Percentiles rank a stretch among this genome's conserved stretches.
Conservation (phyloP, 2,329 filamentous ascomycete species). For the Massarina eburnea region DNA sequence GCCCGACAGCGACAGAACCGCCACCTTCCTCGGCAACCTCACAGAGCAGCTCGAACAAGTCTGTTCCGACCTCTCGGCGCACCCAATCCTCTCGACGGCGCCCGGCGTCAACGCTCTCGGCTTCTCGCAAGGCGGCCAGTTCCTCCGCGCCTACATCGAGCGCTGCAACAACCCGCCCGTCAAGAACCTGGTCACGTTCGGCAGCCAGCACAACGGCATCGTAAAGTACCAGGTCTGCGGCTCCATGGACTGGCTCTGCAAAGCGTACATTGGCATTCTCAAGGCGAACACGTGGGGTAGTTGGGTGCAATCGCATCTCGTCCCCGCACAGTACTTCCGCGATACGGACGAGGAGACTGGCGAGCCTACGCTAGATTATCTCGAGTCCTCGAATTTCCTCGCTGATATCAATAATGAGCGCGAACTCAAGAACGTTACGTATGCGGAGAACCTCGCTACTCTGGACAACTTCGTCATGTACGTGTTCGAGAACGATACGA, state of each 20-base stretch:
- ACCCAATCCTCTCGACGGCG: slow-evolving; percentile 79
- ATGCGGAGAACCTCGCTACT: slow-evolving; percentile 68
- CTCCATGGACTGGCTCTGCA: slow-evolving; percentile 75
- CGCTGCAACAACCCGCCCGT: slow-evolving; percentile 78
- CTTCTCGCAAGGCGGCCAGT: slow-evolving; percentile 94
- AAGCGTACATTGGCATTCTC: slow-evolving; percentile 75
- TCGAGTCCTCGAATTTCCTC: slow-evolving; percentile 81
- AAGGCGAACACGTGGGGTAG: slow-evolving; percentile 77
- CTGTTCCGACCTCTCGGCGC: slow-evolving; percentile 72
- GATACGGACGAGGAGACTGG: slow-evolving; percentile 63
- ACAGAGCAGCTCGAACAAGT: slow-evolving; percentile 75
- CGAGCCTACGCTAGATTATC: slow-evolving; percentile 61
- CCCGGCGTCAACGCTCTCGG: slow-evolving; percentile 87
- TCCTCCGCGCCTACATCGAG: slow-evolving; percentile 88
- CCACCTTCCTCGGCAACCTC: slow-evolving; percentile 89
- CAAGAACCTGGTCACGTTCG: slow-evolving; percentile 81
- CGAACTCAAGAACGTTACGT: slow-evolving; percentile 68
- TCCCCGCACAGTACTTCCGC: slow-evolving; percentile 95
- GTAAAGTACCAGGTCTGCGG: slow-evolving; percentile 75
- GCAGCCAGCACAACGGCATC: slow-evolving; percentile 92
- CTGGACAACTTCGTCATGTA: slow-evolving; percentile 85
- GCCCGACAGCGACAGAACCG: slow-evolving; percentile 69
- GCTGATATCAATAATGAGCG: slow-evolving; percentile 98
- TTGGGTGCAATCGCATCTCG: slow-evolving; percentile 76
- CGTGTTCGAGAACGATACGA: slow-evolving; percentile 82